phyloP scores from a whole-genome alignment of 371 early-diverging fungal genomes.

The Mortierella sp. region DNA sequence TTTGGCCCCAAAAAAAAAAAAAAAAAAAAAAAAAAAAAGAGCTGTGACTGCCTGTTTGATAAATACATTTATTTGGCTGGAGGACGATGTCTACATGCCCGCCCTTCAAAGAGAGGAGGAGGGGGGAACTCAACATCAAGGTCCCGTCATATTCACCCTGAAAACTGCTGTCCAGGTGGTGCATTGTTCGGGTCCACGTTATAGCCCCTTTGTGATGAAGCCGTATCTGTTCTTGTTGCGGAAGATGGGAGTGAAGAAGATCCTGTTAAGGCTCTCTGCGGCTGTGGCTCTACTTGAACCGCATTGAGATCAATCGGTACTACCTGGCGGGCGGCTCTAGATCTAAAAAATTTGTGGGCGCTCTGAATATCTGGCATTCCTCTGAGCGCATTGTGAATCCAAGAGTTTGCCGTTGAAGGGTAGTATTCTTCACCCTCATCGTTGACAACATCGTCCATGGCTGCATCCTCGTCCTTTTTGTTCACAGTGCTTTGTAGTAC shows the following conservation, averaged over 20 bases:
- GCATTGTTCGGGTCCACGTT: background rate
- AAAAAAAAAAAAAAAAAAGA: conserved; percentile 1
- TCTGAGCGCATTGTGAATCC: background rate
- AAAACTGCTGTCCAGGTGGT: background rate
- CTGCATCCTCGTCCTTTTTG: background rate
- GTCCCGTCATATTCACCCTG: conserved; percentile 25
- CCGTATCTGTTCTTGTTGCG: background rate
- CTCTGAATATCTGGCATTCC: background rate
- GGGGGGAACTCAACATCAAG: too few relatives aligned
- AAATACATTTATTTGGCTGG: too few relatives aligned
- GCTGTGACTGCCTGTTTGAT: background rate
- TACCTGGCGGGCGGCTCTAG: conserved; percentile 15
- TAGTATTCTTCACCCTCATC: conserved; percentile 52
- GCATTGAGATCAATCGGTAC: conserved; percentile 6
- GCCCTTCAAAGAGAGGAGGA: conserved; percentile 13
- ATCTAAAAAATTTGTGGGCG: conserved; percentile 3
- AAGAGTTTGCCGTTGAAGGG: background rate
- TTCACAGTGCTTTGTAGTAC: background rate
- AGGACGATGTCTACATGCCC: background rate
- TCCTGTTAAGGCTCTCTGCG: conserved; percentile 4
- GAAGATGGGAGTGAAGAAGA: background rate
- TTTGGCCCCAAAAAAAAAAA: background rate
- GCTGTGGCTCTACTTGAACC: conserved; percentile 1
- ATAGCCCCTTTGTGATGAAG: background rate
- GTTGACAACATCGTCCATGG: conserved; percentile 29